Base-by-base conservation (phyloP, 2,329 filamentous ascomycete species). In the Ceratocystis albifundus region DNA sequence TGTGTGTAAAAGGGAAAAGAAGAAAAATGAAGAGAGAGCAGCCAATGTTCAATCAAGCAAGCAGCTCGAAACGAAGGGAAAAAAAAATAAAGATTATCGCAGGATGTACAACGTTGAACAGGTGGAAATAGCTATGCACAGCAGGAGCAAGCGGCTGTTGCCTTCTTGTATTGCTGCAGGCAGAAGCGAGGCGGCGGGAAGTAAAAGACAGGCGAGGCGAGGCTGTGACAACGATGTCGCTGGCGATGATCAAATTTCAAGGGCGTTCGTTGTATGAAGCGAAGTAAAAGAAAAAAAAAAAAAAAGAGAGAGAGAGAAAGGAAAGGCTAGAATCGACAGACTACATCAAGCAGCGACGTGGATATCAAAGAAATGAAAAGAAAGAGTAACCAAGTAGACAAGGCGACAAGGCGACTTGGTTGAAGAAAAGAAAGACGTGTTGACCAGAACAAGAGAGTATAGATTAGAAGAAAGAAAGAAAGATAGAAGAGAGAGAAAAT, bases 311-410 rank as follows among this genome's bases (percentile, higher is more conserved):
- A n/a, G n/a, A n/a, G n/a, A n/a, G n/a, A n/a, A 55, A 20, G 17
- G 12, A 8, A 10, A 41, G 36, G 22, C 28, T 20, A 17, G 25
- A 32, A 59, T 59, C 25, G 28, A 59, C 53, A 59, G 28, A 59
- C 53, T 59, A 59, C 53, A 36, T 59, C 53, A 59, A 59, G 53
- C 53, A 59, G 53, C n/a, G 53, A 8, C 25, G 53, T 30, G 53
- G 32, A 59, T 53, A 15, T 15, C 12, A 10, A 4, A 25, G 12
- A 12, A 55, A 59, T n/a, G 53, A 20, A 59, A 32, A 57, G 53
- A 57, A 57, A 30, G 12, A 30, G 22, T 3, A 22, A 30, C n/a
- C 36, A 41, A 41, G 36, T 22, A 25, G 8, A 53, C 4, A 53
- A 53, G 48, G 12, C 22, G 8, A 53, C 4, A 53, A 53, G 48